These are phyloP conservation scores for Pseudogymnoascus sp. DNA, from an alignment of 2,329 filamentous ascomycete species.

Conservation along the genomic window DNA sequence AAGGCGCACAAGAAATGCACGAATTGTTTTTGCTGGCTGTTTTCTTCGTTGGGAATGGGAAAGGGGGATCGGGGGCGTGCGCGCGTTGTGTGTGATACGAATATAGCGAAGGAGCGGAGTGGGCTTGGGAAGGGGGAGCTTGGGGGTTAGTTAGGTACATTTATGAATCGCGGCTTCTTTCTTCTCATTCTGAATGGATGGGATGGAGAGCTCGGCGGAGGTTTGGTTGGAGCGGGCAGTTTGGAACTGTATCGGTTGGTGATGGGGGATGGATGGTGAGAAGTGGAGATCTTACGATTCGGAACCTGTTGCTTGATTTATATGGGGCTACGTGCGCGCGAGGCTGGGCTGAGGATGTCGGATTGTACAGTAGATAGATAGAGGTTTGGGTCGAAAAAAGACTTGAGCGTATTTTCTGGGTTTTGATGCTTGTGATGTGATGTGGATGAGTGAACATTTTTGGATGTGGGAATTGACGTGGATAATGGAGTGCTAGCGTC, in stretches of 20 bases:
- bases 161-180: neutral
- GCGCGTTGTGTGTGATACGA: neutral
- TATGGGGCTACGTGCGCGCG: neutral
- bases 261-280: conserved; percentile 4
- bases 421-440: neutral
- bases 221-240: neutral
- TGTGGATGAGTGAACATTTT: neutral
- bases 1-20: conserved; percentile 9
- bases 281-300: conserved; percentile 7
- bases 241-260: neutral
- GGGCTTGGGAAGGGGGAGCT: neutral
- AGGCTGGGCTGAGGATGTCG: neutral
- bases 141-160: conserved; percentile 3
- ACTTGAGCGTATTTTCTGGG: neutral
- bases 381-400: neutral
- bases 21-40: neutral
- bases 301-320: conserved; percentile 6
- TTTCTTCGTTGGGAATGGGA: neutral
- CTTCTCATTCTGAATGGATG: neutral
- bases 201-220: conserved; percentile 4
- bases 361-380: conserved; percentile 10
- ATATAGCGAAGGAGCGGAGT: conserved; percentile 1
- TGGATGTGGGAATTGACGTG: neutral
- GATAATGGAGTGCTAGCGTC: neutral
- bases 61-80: neutral